A percentile compares a stretch with the other conserved stretches of the same genome.
These are phyloP conservation scores for Microstegium vimineum DNA, from an alignment of 176 grass and related monocot genomes.

Conservation along the genomic window DNA sequence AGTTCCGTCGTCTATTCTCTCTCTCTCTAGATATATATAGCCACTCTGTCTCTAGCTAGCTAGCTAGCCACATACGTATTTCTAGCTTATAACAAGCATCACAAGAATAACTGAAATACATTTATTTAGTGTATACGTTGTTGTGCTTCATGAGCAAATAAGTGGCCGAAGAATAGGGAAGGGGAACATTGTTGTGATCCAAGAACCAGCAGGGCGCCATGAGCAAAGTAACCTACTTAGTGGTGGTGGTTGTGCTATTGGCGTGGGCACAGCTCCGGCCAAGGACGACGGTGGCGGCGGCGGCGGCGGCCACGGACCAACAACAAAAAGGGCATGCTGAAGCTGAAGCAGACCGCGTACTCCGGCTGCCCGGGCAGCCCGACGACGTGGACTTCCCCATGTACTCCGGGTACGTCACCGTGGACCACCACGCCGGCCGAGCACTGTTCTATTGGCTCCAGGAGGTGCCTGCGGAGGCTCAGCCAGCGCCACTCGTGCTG, in stretches of 20 bases:
- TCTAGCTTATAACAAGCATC: too few species aligned
- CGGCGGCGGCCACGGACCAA: background rate
- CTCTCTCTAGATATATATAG: too few species aligned
- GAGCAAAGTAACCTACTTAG: too few species aligned
- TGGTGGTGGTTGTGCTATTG: background rate
- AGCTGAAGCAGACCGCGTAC: background rate
- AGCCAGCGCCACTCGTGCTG: constrained; percentile 45
- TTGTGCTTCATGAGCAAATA: background rate
- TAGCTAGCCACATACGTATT: too few species aligned
- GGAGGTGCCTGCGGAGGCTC: constrained; percentile 20
- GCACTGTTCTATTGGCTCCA: constrained; percentile 52
- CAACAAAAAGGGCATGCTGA: too few species aligned
- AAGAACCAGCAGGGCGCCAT: background rate
- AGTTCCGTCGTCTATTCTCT: too few species aligned
- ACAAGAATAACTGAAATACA: too few species aligned
- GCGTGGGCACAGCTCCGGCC: background rate
- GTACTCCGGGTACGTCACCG: constrained; percentile 59
- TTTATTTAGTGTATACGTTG: too few species aligned
- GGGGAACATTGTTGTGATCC: background rate
- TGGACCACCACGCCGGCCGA: constrained; percentile 5
- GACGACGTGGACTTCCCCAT: constrained; percentile 35
- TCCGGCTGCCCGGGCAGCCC: background rate
- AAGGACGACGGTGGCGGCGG: too few species aligned
- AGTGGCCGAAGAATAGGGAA: background rate
- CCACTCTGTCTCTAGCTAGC: too few species aligned